Evolutionary conservation across 2,329 filamentous ascomycete genomes (phyloP), one percentile per base, ranked within the genome.

Genomic region (Metarhizium rileyi): DNA sequence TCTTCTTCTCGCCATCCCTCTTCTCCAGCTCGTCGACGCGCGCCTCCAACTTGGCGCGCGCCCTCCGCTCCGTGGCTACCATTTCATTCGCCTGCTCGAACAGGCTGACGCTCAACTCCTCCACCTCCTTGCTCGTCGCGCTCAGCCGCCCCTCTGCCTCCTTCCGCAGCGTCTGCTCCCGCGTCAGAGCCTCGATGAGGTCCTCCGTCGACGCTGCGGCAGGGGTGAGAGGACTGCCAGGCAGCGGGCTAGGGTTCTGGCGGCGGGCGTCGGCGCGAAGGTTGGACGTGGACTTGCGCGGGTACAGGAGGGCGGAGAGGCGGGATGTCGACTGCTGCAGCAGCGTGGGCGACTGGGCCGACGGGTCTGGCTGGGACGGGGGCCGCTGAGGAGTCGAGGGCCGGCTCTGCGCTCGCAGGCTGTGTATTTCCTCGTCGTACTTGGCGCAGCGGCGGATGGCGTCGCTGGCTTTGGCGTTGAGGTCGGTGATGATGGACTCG

Each of bases 41-140:
- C 63, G 85, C 81, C 68, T 90, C 85, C 23, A 93, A 73, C 60
- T 76, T 78, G 5, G 84, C 85, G 51, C 86, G 71, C 30, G 84
- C 84, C 50, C 80, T 76, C 41, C 87, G 72, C 71, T 93, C 87
- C 18, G 77, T 73, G 2, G 87, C 86, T 20, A 93, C 87, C 87
- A 93, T 93, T 68, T 90, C 82, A 64, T 93, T 93, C 47, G 87
- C 87, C 70, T 90, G 83, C 68, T 87, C 82, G 64, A 93, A 93
- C 48, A 93, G 70, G 46, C 77, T 78, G 20, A 79, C 84, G 60
- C 79, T 87, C 55, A 93, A 71, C 67, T 93, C 87, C 67, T 91
- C 87, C 20, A 91, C 77, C 70, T 93, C 87, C 12, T 71, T 74
- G 59, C 79, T 83, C 46, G 86, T 84, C 46, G 81, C 77, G 55